These are phyloP conservation scores for Heimioporus sp. DNA, from an alignment of 768 basidiomycete species.

Conservation along the genomic window DNA sequence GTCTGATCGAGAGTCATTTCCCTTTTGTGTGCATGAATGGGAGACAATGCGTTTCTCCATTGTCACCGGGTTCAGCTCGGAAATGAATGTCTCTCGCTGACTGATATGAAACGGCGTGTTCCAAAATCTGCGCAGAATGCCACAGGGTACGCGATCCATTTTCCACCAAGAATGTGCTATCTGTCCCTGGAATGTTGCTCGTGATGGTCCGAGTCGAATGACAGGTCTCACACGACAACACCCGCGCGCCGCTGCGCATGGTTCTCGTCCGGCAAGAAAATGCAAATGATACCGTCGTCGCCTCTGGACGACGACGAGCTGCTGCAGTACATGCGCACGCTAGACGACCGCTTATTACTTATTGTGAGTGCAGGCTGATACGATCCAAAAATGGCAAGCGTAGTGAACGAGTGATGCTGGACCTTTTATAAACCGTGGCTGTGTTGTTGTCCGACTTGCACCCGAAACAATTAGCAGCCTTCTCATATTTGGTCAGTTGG, in stretches of 20 bases:
- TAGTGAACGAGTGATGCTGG: conserved; percentile 12
- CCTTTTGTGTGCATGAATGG: too few species aligned
- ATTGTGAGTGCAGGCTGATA: conserved; percentile 1
- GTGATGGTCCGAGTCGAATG: not conserved
- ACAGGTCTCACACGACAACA: not conserved
- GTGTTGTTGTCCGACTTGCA: conserved; percentile 10
- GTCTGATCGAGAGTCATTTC: too few species aligned
- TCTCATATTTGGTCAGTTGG: conserved; percentile 2
- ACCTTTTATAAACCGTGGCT: conserved; percentile 10
- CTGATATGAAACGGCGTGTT: too few species aligned
- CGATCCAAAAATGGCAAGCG: conserved; percentile 20
- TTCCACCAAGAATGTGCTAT: not conserved
- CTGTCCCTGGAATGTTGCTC: conserved; percentile 1
- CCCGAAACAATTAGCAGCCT: conserved; percentile 20
- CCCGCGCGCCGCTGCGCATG: too few species aligned
- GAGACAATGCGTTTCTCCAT: too few species aligned
- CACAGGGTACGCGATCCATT: not conserved
- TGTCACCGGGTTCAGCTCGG: too few species aligned
- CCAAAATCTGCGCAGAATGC: too few species aligned
- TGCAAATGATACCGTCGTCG: not conserved
- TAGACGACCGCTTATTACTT: not conserved
- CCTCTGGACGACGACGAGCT: too few species aligned
- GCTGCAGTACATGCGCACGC: too few species aligned
- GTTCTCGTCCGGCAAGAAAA: not conserved
- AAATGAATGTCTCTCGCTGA: too few species aligned